Percentiles rank a stretch among this genome's conserved stretches.
Evolutionary conservation across 257 asterid genomes (phyloP).

Genomic region (Petunia secreta): DNA sequence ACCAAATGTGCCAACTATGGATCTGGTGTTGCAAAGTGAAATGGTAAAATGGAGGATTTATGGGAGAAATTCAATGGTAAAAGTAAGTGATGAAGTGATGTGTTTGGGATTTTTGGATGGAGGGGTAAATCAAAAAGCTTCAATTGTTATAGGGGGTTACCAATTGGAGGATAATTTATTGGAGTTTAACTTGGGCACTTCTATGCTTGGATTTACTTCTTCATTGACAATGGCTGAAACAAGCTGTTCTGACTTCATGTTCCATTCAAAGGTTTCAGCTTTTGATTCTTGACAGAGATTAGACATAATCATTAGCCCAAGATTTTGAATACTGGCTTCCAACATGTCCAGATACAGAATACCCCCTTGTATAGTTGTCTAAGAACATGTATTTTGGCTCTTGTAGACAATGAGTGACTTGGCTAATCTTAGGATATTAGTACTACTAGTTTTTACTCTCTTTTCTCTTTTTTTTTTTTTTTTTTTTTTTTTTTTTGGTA

Average conservation of each 20-base stretch:
- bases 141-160: conserved; percentile 72
- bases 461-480: no score
- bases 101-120: conserved; percentile 90
- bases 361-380: conserved; percentile 17
- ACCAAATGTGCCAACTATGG: conserved; percentile 56
- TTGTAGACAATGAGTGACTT: background rate
- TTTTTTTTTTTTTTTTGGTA: background rate
- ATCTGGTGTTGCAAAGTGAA: conserved; percentile 85
- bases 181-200: conserved; percentile 71
- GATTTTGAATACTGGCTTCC: background rate
- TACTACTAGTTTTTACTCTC: background rate
- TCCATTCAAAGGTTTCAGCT: conserved; percentile 4
- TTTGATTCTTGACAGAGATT: conserved; percentile 8
- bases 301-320: conserved; percentile 2
- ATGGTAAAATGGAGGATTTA: conserved; percentile 77
- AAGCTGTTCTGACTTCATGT: conserved; percentile 51
- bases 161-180: conserved; percentile 74
- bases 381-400: conserved; percentile 11
- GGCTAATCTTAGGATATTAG: background rate
- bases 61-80: conserved; percentile 71
- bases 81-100: conserved; percentile 60
- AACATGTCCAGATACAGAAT: background rate
- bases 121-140: conserved; percentile 51
- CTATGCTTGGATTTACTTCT: conserved; percentile 80
- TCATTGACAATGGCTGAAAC: conserved; percentile 40